phyloP scores from a whole-genome alignment of 1,284 basidiomycete genomes.

The Leccinum solheimii region DNA sequence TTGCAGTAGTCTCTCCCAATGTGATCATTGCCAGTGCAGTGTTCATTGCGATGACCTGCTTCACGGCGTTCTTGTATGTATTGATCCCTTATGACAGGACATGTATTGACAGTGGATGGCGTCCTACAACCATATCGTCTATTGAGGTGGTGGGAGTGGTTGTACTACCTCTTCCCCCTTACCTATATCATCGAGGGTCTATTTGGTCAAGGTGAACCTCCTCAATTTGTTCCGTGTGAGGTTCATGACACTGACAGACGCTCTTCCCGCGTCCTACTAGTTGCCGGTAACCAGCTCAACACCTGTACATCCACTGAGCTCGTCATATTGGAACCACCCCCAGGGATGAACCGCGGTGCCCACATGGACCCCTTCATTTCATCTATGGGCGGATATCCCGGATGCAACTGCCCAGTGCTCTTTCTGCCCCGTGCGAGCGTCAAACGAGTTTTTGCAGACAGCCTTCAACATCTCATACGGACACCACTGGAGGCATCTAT shows the following conservation, averaged over 20 bases:
- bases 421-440: conserved; percentile 50
- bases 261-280: conserved; percentile 18
- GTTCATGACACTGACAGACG: background rate
- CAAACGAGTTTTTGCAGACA: conserved; percentile 43
- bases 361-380: conserved; percentile 58
- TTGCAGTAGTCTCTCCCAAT: conserved; percentile 63
- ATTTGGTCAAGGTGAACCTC: conserved; percentile 5
- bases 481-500: conserved; percentile 50
- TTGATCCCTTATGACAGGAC: background rate
- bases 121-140: conserved; percentile 59
- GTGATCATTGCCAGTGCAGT: conserved; percentile 61
- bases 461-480: conserved; percentile 49
- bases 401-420: conserved; percentile 51
- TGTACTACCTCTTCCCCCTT: conserved; percentile 47
- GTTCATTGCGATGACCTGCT: conserved; percentile 63
- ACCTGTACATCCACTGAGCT: conserved; percentile 58
- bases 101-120: conserved; percentile 34
- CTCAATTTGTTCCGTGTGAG: background rate
- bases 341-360: conserved; percentile 57
- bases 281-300: conserved; percentile 50
- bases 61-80: conserved; percentile 30
- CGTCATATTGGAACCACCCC: conserved; percentile 54
- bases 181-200: conserved; percentile 15
- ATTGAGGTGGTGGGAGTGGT: conserved; percentile 81
- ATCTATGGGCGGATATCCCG: conserved; percentile 60